Evolutionary conservation across 2,329 filamentous ascomycete species (phyloP), one percentile per base, ranked within the genome.

Genomic region (Lasiodiplodia hormozganensis): DNA sequence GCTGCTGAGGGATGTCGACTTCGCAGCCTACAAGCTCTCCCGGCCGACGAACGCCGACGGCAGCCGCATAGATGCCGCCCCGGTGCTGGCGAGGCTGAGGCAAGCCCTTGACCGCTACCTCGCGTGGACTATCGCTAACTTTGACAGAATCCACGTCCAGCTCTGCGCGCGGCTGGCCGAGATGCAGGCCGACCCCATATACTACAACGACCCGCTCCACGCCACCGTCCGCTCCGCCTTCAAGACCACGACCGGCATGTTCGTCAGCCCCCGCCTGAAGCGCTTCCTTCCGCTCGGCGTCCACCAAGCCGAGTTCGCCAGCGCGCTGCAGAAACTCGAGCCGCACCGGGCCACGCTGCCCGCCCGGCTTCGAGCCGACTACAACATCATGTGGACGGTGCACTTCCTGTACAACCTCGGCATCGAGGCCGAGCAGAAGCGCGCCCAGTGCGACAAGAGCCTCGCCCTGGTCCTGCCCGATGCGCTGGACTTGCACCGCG

Each of bases 141-240:
- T 21, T 0, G 2, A 18, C n/a, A 47, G 3, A 2, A 10, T 47
- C 18, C 7, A 2, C 8, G 3, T 5, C 0, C 7, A 21, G 1
- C 7, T 47, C 18, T 3, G 6, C 43, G 3, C n/a, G 7, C 18
- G 18, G 18, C 18, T 8, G 7, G n/a, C 5, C 7, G 7, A 21
- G 43, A 47, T 47, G n/a, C 18, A 10, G 43, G 18, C 43, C 7
- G 43, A 47, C 4, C 18, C 3, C 18, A 18, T 3, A 6, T 43
- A 43, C 40, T 6, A 16, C n/a, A 21, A 16, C 43, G 6, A 47
- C n/a, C 2, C 11, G 11, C 12, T 16, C 2, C 38, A 40, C 38
- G 38, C 11, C 38, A 4, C 12, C 12, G 14, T 40, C 14, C 38
- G 38, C 12, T 10, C 10, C 4, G 38, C 38, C 38, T 40, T 40